Evolutionary conservation across 352 stramenopile species (phyloP).

Genomic region (Globisporangium nagaii): DNA sequence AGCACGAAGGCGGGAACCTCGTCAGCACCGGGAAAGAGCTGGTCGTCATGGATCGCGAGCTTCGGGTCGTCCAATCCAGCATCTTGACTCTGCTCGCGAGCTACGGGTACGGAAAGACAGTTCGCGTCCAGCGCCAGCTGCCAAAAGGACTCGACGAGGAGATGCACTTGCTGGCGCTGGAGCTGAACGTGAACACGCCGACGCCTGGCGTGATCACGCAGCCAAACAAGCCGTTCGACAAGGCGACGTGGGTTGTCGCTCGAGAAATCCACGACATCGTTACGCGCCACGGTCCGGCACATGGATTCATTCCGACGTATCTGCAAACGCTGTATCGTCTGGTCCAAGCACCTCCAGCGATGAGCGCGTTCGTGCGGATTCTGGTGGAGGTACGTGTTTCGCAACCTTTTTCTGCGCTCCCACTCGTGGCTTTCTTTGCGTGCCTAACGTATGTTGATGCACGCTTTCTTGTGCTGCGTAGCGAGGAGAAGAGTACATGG

Average conservation of each 20-base stretch:
- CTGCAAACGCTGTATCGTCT: slow-evolving; percentile 73
- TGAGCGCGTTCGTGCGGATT: slow-evolving; percentile 73
- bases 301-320: slow-evolving; percentile 71
- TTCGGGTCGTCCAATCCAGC: slow-evolving; percentile 55
- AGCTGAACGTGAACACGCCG: slow-evolving; percentile 77
- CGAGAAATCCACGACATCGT: slow-evolving; percentile 71
- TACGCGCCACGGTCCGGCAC: slow-evolving; percentile 40
- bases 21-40: slow-evolving; percentile 27
- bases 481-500: slow-evolving; percentile 70
- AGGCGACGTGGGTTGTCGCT: slow-evolving; percentile 54
- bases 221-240: slow-evolving; percentile 76
- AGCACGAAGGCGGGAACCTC: slow-evolving; percentile 55
- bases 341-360: slow-evolving; percentile 48
- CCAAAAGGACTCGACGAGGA: slow-evolving; percentile 63
- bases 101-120: slow-evolving; percentile 60
- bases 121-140: slow-evolving; percentile 52
- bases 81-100: slow-evolving; percentile 56
- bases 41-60: slow-evolving; percentile 60
- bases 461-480: slow-evolving; percentile 14
- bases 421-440: background rate
- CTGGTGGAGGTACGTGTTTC: slow-evolving; percentile 60
- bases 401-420: background rate
- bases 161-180: slow-evolving; percentile 66
- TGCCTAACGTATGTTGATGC: slow-evolving; percentile 2
- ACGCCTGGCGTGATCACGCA: slow-evolving; percentile 66